These are phyloP conservation scores for Aspergillus sp. DNA, from an alignment of 2,329 filamentous ascomycete genomes.

Conservation along the genomic window DNA sequence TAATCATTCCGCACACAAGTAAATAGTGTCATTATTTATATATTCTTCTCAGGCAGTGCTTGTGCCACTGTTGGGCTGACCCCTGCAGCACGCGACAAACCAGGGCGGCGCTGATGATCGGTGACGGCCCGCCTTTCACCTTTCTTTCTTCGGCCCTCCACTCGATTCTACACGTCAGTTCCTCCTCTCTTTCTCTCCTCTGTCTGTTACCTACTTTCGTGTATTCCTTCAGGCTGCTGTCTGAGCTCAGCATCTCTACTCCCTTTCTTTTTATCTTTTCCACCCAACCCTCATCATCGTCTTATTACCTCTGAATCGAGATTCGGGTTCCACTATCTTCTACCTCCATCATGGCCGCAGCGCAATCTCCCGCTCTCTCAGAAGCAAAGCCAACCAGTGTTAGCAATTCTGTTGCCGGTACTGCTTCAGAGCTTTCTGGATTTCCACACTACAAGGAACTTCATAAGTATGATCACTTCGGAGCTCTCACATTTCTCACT, in stretches of 20 bases:
- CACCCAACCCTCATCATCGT: constrained; percentile 3
- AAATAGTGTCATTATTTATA: neutral
- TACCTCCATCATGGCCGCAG: constrained; percentile 58
- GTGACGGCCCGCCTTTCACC: constrained; percentile 35
- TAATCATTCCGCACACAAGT: neutral
- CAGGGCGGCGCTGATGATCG: constrained; percentile 21
- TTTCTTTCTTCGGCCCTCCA: constrained; percentile 17
- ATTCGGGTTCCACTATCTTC: neutral
- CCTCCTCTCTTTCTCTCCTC: constrained; percentile 11
- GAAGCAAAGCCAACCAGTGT: constrained; percentile 65
- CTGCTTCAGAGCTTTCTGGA: constrained; percentile 66
- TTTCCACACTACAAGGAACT: constrained; percentile 83
- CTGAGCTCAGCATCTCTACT: neutral
- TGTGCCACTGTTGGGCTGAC: neutral
- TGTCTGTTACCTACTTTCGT: constrained; percentile 10
- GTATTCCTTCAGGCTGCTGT: neutral
- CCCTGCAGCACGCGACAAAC: constrained; percentile 23
- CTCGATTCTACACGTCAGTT: constrained; percentile 17
- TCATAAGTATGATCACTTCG: constrained; percentile 69
- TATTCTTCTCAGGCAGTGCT: neutral
- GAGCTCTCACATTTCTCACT: neutral
- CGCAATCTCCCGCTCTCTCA: constrained; percentile 63
- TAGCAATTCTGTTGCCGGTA: constrained; percentile 46
- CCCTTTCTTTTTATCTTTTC: neutral
- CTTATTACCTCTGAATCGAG: neutral